Evolutionary conservation across 176 grass and related monocot species (phyloP), one percentile per base, ranked within the genome.

Genomic region (Puccinellia tenuiflora): DNA sequence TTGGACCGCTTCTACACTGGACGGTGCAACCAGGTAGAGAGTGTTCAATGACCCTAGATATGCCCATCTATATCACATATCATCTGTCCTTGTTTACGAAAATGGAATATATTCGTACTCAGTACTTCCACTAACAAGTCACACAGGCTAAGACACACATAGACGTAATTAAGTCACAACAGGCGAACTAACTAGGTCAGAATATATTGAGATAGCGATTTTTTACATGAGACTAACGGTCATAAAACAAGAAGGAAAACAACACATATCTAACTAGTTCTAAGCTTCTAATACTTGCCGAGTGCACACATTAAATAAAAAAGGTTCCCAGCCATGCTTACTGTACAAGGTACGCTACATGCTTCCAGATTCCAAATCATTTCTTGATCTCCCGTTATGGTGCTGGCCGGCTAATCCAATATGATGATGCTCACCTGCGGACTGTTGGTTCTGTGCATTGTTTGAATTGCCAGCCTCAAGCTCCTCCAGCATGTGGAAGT

Each of bases 401-500:
- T 83, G 47, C 75, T 68, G 46, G 29, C 25, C 22, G 3, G 87
- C 70, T 51, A 81, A 9, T 64, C 25, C 79, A 40, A 48, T 52
- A 18, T 46, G 80, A 34, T 78, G 77, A 34, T 78, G 77, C 22
- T 20, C 24, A 29, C 79, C 48, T 35, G 75, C 29, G 37, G 48
- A 37, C 24, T 86, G 64, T 14, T 88, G 90, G 24, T 57, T 89
- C 17, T 76, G 39, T 18, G 57, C 21, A 63, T n/a, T 46, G 8
- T 81, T 77, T 33, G 69, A 42, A 85, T 75, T 84, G 10, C 28
- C 40, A 1, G 4, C 73, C 47, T 73, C 64, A 30, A 84, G 52
- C 38, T 88, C 85, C 31, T 91, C 92, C 45, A 95, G 37, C 90
- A 90, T 93, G 39, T 90, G 76, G 60, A 93, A 93, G 84, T 88